Percentiles rank a stretch among this genome's conserved stretches.
Conservation (phyloP, 2,329 filamentous ascomycete genomes). For the Zymoseptoria pseudotritici region DNA sequence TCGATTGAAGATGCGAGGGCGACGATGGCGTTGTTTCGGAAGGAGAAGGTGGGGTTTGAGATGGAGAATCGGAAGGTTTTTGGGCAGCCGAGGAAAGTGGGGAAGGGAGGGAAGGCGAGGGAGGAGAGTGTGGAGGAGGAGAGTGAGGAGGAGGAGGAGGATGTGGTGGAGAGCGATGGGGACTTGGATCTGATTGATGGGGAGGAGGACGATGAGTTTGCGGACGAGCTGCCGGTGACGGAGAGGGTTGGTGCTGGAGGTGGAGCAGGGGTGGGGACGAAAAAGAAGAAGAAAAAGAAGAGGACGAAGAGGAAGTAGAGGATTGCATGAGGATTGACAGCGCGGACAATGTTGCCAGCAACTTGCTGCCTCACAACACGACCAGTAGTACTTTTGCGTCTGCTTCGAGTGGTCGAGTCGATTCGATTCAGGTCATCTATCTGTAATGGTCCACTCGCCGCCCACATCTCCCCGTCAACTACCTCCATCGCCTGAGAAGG, state of each 20-base stretch:
- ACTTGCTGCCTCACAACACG: no score
- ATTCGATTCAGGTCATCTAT: not conserved
- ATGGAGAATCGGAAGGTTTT: slow-evolving; percentile 66
- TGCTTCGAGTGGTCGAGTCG: no score
- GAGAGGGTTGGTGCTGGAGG: slow-evolving; percentile 23
- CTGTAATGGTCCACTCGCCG: not conserved
- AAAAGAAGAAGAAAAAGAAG: slow-evolving; percentile 30
- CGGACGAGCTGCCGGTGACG: slow-evolving; percentile 18
- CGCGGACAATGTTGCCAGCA: no score
- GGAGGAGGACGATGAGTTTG: slow-evolving; percentile 22
- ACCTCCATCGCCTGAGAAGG: not conserved
- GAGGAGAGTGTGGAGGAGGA: slow-evolving; percentile 18
- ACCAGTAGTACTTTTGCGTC: no score
- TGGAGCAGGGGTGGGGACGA: slow-evolving; percentile 27
- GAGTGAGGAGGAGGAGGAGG: slow-evolving; percentile 20
- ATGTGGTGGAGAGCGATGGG: slow-evolving; percentile 17
- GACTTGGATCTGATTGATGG: slow-evolving; percentile 22
- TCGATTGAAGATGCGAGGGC: slow-evolving; percentile 73
- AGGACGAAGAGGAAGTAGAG: slow-evolving; percentile 26
- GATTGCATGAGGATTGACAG: not conserved
- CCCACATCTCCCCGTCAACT: not conserved
- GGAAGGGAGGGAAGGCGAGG: slow-evolving; percentile 10
- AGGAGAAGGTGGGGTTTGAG: slow-evolving; percentile 79
- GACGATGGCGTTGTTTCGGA: slow-evolving; percentile 80
- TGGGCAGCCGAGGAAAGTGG: slow-evolving; percentile 25